Evolutionary conservation across 2,329 filamentous ascomycete species (phyloP).

Genomic region (Thelonectria olida): DNA sequence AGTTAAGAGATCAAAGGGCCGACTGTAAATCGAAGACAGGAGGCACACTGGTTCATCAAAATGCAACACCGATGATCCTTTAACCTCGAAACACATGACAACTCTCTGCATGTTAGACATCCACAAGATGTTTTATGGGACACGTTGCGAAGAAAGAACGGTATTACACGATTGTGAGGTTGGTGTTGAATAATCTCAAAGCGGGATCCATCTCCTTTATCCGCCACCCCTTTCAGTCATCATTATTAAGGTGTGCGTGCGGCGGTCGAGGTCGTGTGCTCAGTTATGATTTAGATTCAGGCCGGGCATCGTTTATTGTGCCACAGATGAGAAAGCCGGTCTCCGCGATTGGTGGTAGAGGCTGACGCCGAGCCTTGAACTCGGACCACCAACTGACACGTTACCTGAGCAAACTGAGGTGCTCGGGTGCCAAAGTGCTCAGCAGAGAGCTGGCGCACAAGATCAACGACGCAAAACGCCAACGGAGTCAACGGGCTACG

Average conservation of each 20-base stretch:
- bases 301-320: slow-evolving; percentile 9
- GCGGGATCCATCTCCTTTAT: neutral
- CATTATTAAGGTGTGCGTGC: neutral
- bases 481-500: slow-evolving; percentile 10
- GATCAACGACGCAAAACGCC: slow-evolving; percentile 10
- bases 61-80: neutral
- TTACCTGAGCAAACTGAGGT: too few species aligned
- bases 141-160: neutral
- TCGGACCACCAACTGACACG: slow-evolving; percentile 22
- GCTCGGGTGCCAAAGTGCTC: too few species aligned
- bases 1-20: too few species aligned
- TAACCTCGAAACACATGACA: neutral
- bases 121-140: neutral
- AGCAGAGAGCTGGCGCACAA: slow-evolving; percentile 5
- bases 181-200: too few species aligned
- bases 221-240: neutral
- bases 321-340: slow-evolving; percentile 16
- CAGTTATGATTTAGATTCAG: slow-evolving; percentile 13
- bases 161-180: neutral
- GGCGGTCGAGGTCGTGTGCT: neutral
- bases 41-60: neutral
- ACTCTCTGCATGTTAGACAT: neutral
- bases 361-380: slow-evolving; percentile 19
- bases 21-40: neutral
- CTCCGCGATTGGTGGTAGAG: slow-evolving; percentile 14